Percentiles rank a stretch among this genome's conserved stretches.
These are phyloP conservation scores for Leccinum incarnatum DNA, from an alignment of 768 basidiomycete genomes.

Conservation along the genomic window DNA sequence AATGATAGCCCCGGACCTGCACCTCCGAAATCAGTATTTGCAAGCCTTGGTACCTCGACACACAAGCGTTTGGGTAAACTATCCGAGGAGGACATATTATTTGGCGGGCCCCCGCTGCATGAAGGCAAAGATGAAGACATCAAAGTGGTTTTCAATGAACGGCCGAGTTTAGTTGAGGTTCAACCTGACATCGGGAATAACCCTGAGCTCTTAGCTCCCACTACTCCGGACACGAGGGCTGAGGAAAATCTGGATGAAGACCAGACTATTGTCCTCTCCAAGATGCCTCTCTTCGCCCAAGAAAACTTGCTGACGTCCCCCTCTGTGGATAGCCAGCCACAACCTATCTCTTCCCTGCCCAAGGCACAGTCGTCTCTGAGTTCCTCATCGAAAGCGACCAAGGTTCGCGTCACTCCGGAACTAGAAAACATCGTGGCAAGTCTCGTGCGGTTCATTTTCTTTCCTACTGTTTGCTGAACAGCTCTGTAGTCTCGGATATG, in stretches of 20 bases:
- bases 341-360: conserved; percentile 1
- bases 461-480: background rate
- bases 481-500: conserved; percentile 61
- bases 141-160: conserved; percentile 9
- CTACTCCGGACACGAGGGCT: background rate
- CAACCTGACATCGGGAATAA: conserved; percentile 8
- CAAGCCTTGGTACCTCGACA: conserved; percentile 18
- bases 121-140: conserved; percentile 1
- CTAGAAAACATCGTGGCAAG: conserved; percentile 64
- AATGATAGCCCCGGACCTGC: conserved; percentile 45
- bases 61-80: conserved; percentile 2
- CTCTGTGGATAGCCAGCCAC: conserved; percentile 5
- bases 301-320: background rate
- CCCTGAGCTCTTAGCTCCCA: conserved; percentile 1
- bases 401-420: conserved; percentile 55
- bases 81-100: conserved; percentile 9
- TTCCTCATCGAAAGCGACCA: conserved; percentile 28
- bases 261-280: conserved; percentile 31
- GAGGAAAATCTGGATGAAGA: conserved; percentile 28
- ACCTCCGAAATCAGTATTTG: conserved; percentile 30
- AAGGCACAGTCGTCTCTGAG: conserved; percentile 9
- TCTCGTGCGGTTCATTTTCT: conserved; percentile 3
- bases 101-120: conserved; percentile 3
- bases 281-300: background rate
- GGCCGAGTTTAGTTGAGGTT: conserved; percentile 11